Conservation (phyloP, 345 rosid species). For the Populus tremula region DNA sequence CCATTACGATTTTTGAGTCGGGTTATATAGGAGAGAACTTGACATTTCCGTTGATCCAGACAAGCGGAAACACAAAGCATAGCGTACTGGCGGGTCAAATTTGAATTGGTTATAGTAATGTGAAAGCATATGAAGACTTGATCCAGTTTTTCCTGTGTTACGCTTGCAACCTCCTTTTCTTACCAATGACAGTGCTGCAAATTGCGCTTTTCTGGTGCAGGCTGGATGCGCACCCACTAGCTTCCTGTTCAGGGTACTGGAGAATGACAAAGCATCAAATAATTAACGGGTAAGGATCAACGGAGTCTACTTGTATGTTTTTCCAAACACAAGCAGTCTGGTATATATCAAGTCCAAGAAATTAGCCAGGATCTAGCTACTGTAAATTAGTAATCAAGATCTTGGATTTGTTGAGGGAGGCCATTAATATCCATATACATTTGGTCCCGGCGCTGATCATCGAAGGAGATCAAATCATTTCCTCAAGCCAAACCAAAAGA, state of each 20-base stretch:
- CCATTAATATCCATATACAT: too few species aligned
- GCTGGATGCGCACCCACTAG: not conserved
- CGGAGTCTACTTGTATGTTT: not conserved
- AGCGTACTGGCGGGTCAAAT: not conserved
- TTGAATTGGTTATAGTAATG: not conserved
- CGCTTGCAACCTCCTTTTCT: not conserved
- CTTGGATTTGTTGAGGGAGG: too few species aligned
- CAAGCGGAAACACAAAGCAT: not conserved
- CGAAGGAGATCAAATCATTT: too few species aligned
- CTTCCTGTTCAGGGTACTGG: not conserved
- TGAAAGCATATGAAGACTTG: too few species aligned
- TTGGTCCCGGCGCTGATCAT: too few species aligned
- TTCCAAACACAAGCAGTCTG: not conserved
- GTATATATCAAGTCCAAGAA: not conserved
- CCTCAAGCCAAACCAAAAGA: too few species aligned
- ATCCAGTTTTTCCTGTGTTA: not conserved
- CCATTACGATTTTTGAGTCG: too few species aligned
- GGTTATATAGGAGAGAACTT: too few species aligned
- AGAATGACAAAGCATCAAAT: slow-evolving; percentile 6
- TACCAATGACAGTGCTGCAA: not conserved
- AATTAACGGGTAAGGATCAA: not conserved
- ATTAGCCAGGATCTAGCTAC: not conserved
- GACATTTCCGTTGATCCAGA: not conserved
- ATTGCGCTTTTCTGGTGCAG: not conserved
- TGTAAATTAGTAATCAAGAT: too few species aligned